Base-by-base conservation (phyloP, 2,329 filamentous ascomycete species). In the Alternaria incomplexa region DNA sequence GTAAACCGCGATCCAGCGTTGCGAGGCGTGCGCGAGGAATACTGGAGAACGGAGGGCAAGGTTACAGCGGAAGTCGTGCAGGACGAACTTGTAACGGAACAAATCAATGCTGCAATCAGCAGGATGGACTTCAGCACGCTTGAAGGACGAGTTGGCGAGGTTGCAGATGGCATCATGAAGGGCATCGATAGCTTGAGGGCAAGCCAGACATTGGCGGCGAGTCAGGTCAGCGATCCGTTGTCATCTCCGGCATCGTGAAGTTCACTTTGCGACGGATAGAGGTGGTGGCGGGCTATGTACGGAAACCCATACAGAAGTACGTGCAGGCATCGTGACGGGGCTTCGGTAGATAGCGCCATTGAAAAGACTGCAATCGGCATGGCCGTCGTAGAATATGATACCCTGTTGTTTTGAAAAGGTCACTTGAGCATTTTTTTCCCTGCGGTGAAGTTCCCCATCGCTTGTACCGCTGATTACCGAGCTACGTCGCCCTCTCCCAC, bases 1-100 rank as follows among this genome's bases (percentile, higher is more conserved):
- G 86, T 92, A 15, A 84, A 91, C 60, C 83, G 94, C 58, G 92
- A 97, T 80, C 85, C 88, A 65, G 86, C 86, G 46, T 81, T 97
- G 78, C 88, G 93, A 62, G 84, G 80, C 3, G 86, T 86, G 61
- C 86, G 87, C 53, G 87, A 90, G 69, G 85, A 84, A 15, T 97
- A 97, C 81, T 98, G 95, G 95, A 82, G 84, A 10, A 90, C 90
- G 47, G 93, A 97, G 82, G 90, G 88, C 7, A 83, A 86, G 55
- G 79, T 93, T 28, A 93, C 91, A 86, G 83, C 86, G 36, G 88
- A 91, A 73, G 88, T 92, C 23, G 91, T 96, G 86, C 91, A 93
- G 83, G 91, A 95, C 66, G 85, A 88, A 64, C 90, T 92, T 65
- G 91, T 94, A 8, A 81, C 92, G 36, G 89, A 90, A 72, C 88